Evolutionary conservation across 2,329 filamentous ascomycete genomes (phyloP).

Genomic region (Nothophoma quercina): DNA sequence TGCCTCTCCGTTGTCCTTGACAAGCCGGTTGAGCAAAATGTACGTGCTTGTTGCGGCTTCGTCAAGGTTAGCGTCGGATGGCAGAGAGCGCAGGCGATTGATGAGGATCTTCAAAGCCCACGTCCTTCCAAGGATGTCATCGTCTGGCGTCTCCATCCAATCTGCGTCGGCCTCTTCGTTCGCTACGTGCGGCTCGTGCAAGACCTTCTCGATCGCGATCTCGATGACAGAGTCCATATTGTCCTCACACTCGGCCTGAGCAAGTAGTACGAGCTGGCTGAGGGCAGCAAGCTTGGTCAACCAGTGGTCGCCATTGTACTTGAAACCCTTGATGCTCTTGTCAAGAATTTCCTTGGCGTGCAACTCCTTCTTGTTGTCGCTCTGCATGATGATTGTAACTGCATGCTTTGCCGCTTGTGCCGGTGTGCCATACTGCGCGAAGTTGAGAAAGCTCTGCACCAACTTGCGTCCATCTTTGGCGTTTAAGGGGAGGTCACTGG

Average conservation of each 20-base stretch:
- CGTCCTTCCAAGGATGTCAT: slow-evolving; percentile 83
- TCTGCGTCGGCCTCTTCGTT: slow-evolving; percentile 60
- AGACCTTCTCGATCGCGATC: slow-evolving; percentile 76
- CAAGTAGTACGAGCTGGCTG: slow-evolving; percentile 77
- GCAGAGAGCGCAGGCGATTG: slow-evolving; percentile 76
- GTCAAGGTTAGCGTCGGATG: slow-evolving; percentile 53
- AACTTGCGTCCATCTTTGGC: slow-evolving; percentile 74
- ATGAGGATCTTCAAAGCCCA: slow-evolving; percentile 85
- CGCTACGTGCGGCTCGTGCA: slow-evolving; percentile 70
- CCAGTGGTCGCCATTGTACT: slow-evolving; percentile 76
- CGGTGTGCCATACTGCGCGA: slow-evolving; percentile 82
- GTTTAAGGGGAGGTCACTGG: slow-evolving; percentile 75
- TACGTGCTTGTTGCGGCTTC: slow-evolving; percentile 72
- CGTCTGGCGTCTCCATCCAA: slow-evolving; percentile 69
- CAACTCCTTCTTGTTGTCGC: slow-evolving; percentile 79
- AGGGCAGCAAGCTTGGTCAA: slow-evolving; percentile 75
- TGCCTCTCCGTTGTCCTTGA: slow-evolving; percentile 80
- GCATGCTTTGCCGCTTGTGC: slow-evolving; percentile 91
- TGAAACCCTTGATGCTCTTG: slow-evolving; percentile 76
- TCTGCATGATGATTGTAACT: slow-evolving; percentile 84
- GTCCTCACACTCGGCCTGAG: slow-evolving; percentile 73
- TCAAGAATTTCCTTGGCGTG: slow-evolving; percentile 84
- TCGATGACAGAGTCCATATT: slow-evolving; percentile 79
- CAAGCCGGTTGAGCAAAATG: slow-evolving; percentile 77
- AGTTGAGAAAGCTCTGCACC: slow-evolving; percentile 79